Evolutionary conservation across 2,329 filamentous ascomycete species (phyloP).

Genomic region (Talaromyces rugulosus): DNA sequence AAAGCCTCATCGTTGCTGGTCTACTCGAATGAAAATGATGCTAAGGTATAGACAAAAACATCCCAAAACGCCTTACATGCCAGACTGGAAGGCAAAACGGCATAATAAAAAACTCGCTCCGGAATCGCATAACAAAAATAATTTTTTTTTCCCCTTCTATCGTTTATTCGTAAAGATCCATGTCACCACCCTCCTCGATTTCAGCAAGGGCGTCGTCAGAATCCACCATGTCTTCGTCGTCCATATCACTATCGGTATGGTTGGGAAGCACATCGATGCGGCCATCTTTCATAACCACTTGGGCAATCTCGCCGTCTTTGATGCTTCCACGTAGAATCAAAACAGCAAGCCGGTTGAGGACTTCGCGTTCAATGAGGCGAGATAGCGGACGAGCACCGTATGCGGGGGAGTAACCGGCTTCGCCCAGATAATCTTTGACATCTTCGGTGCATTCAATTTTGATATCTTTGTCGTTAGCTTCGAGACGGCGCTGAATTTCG

Average conservation of each 20-base stretch:
- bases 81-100: background rate
- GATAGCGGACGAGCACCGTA: constrained; percentile 89
- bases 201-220: constrained; percentile 73
- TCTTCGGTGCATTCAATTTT: constrained; percentile 75
- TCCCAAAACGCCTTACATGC: background rate
- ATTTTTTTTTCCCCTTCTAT: background rate
- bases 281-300: constrained; percentile 72
- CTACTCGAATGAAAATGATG: background rate
- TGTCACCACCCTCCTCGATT: constrained; percentile 56
- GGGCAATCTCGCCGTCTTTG: constrained; percentile 77
- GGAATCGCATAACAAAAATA: background rate
- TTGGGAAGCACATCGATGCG: constrained; percentile 80
- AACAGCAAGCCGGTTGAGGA: constrained; percentile 88
- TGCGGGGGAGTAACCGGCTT: constrained; percentile 86
- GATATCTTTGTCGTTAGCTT: constrained; percentile 79
- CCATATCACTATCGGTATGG: constrained; percentile 62
- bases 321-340: constrained; percentile 83
- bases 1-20: background rate
- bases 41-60: background rate
- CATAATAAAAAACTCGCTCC: background rate
- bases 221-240: constrained; percentile 69
- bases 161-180: constrained; percentile 60
- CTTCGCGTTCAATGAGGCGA: constrained; percentile 92
- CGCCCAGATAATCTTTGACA: constrained; percentile 89
- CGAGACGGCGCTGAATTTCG: constrained; percentile 91